Evolutionary conservation across 441 rosid genomes (phyloP).

Genomic region (Arabidopsis lyrata): DNA sequence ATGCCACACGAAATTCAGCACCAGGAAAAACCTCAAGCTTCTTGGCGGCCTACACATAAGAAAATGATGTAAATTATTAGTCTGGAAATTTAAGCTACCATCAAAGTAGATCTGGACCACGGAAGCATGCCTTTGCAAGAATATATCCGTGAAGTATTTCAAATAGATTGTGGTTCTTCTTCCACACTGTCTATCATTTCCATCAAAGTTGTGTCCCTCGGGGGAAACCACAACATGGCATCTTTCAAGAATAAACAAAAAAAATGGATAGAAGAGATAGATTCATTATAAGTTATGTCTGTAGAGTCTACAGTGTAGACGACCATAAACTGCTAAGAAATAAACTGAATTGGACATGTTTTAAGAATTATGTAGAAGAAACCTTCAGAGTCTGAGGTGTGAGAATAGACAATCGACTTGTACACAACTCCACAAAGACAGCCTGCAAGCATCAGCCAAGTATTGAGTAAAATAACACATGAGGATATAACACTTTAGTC

Average conservation of each 20-base stretch:
- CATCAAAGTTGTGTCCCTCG: slow-evolving; percentile 74
- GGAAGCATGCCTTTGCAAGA: slow-evolving; percentile 73
- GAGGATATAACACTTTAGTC: not conserved
- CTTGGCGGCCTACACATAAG: slow-evolving; percentile 67
- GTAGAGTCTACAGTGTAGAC: no score
- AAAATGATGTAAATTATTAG: not conserved
- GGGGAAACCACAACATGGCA: slow-evolving; percentile 4
- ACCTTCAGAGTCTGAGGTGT: slow-evolving; percentile 57
- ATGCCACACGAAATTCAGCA: slow-evolving; percentile 92
- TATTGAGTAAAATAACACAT: not conserved
- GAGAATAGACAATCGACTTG: slow-evolving; percentile 75
- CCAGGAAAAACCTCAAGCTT: slow-evolving; percentile 92
- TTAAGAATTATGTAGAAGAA: slow-evolving; percentile 21
- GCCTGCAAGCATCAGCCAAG: slow-evolving; percentile 51
- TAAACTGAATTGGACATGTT: not conserved
- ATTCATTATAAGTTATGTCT: not conserved
- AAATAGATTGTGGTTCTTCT: slow-evolving; percentile 75
- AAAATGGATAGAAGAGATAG: not conserved
- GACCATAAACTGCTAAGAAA: not conserved
- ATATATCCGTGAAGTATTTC: slow-evolving; percentile 86
- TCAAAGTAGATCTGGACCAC: slow-evolving; percentile 15
- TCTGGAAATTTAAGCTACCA: not conserved
- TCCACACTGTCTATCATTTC: slow-evolving; percentile 96
- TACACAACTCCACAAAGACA: slow-evolving; percentile 84
- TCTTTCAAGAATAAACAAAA: not conserved